Base-by-base conservation (phyloP, 2,329 filamentous ascomycete genomes). In the Plenodomus tracheiphilus region DNA sequence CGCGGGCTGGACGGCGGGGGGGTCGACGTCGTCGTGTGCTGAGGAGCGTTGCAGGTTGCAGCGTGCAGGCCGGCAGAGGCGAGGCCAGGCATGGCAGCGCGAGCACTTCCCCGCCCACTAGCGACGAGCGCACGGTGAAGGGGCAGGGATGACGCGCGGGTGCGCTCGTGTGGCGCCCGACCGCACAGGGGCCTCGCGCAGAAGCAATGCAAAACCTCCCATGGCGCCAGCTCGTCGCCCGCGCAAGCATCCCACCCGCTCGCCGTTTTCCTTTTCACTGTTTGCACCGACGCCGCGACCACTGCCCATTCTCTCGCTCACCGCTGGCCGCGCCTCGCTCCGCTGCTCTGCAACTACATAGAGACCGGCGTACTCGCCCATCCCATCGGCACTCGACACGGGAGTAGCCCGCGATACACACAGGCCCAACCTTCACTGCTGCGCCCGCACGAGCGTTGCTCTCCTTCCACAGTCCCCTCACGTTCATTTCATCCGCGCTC, bases 1-100 rank as follows among this genome's bases (percentile, higher is more conserved):
- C n/a, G n/a, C n/a, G n/a, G n/a, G n/a, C n/a, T n/a, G n/a, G n/a
- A n/a, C n/a, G n/a, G n/a, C n/a, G n/a, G n/a, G n/a, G n/a, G n/a
- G 22, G 5, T 25, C 22, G 22, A 25, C 5, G 22, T 25, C 22
- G 22, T 10, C 5, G 22, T 25, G 22, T 25, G 22, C 22, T 40
- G 22, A 36, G 44, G 49, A 35, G 46, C 22, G 32, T 46, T 22
- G 40, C 42, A n/a, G n/a, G n/a, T n/a, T n/a, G n/a, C n/a, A n/a
- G n/a, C n/a, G n/a, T n/a, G n/a, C n/a, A n/a, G n/a, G n/a, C n/a
- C n/a, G n/a, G n/a, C n/a, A 25, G 22, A 25, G 22, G 10, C 22
- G 22, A 25, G 22, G 22, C 22, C 22, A 25, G 22, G 22, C 22
- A 5, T 5, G 22, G 22, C 22, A 25, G 28, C 28, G 28, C 28